Percentiles rank a stretch among this genome's conserved stretches.
These are phyloP conservation scores for Irpex sp. DNA, from an alignment of 1,284 basidiomycete species.

Conservation along the genomic window DNA sequence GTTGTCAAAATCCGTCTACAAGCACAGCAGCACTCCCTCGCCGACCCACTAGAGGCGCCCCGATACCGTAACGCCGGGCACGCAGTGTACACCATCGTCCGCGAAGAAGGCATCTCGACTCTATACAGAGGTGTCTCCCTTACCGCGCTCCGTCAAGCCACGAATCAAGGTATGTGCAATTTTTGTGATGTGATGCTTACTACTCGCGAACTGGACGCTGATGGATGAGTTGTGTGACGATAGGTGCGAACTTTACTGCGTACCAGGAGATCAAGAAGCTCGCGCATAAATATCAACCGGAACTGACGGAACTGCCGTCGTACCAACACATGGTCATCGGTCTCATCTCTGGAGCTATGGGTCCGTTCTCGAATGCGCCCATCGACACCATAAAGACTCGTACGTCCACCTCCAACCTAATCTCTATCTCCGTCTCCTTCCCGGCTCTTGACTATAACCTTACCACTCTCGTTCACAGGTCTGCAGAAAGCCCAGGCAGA, in stretches of 20 bases:
- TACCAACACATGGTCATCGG: constrained; percentile 96
- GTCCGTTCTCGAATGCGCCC: constrained; percentile 95
- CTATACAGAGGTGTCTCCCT: constrained; percentile 93
- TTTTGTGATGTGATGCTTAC: not conserved
- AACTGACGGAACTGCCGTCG: constrained; percentile 75
- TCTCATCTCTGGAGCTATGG: constrained; percentile 95
- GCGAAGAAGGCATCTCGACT: constrained; percentile 86
- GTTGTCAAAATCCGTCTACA: constrained; percentile 99
- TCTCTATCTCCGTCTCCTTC: not conserved
- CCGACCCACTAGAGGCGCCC: constrained; percentile 92
- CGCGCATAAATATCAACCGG: constrained; percentile 76
- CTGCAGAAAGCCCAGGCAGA: constrained; percentile 82
- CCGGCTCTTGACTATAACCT: not conserved
- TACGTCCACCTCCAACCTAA: constrained; percentile 32
- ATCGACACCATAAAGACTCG: constrained; percentile 98
- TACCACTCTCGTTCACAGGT: constrained; percentile 38
- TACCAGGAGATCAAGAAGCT: constrained; percentile 96
- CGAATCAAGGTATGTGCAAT: constrained; percentile 80
- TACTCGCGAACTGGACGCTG: not conserved
- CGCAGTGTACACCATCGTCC: constrained; percentile 92
- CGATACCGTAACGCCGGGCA: constrained; percentile 97
- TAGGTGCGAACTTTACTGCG: constrained; percentile 96
- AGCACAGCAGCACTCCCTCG: constrained; percentile 96
- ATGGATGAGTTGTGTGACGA: not conserved
- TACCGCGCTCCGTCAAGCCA: constrained; percentile 95